Percentiles rank a stretch among this genome's conserved stretches.
Evolutionary conservation across 2,329 filamentous ascomycete genomes (phyloP).

Genomic region (Ramularia collo-cygni): DNA sequence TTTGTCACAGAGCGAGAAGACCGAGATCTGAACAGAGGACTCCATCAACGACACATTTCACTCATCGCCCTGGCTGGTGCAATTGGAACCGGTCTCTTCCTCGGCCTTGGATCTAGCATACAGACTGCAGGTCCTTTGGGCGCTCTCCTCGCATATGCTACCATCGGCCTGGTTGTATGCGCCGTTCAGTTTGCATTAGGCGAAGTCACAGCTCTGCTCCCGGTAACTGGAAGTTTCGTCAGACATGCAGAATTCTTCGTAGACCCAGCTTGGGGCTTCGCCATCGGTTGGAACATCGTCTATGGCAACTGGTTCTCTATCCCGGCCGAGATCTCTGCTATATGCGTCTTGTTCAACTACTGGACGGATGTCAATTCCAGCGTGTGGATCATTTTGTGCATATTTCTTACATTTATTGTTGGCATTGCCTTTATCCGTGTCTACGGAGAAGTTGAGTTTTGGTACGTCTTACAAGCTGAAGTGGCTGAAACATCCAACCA

Average conservation of each 20-base stretch:
- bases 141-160: slow-evolving; percentile 12
- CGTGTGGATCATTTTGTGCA: slow-evolving; percentile 14
- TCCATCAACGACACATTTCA: slow-evolving; percentile 49
- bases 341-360: slow-evolving; percentile 10
- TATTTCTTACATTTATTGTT: slow-evolving; percentile 11
- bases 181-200: slow-evolving; percentile 12
- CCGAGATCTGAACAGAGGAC: slow-evolving; percentile 40
- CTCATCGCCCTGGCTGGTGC: slow-evolving; percentile 41
- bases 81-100: slow-evolving; percentile 32
- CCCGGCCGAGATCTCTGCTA: slow-evolving; percentile 12
- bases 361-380: slow-evolving; percentile 13
- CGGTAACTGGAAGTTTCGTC: slow-evolving; percentile 10
- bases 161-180: slow-evolving; percentile 11
- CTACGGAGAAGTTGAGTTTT: slow-evolving; percentile 18
- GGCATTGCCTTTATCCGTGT: slow-evolving; percentile 15
- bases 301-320: slow-evolving; percentile 11
- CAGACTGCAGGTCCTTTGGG: slow-evolving; percentile 27
- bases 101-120: slow-evolving; percentile 32
- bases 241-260: slow-evolving; percentile 14
- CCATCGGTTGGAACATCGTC: slow-evolving; percentile 11
- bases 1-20: slow-evolving; percentile 25
- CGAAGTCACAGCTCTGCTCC: slow-evolving; percentile 14
- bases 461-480: not conserved
- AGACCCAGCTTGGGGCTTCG: slow-evolving; percentile 11
- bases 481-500: too few species aligned